Percentiles rank a stretch among this genome's conserved stretches.
These are phyloP conservation scores for Stylonectria norvegica DNA, from an alignment of 2,329 filamentous ascomycete genomes.

Conservation along the genomic window DNA sequence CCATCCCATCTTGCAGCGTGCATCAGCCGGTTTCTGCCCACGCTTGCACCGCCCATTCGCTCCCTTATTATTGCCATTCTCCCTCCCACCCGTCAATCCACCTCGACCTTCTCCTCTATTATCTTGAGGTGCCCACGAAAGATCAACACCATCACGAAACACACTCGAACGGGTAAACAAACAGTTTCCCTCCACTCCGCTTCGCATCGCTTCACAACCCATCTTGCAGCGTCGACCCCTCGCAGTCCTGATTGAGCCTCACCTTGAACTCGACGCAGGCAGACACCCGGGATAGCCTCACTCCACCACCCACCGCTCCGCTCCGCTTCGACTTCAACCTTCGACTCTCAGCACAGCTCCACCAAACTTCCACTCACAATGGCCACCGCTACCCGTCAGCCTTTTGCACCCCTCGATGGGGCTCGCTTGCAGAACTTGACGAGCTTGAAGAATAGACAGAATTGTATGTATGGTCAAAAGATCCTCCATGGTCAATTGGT, in stretches of 20 bases:
- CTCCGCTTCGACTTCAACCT: background rate
- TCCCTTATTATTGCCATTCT: background rate
- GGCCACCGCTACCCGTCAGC: conserved; percentile 61
- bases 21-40: background rate
- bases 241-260: background rate
- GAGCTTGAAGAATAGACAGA: conserved; percentile 75
- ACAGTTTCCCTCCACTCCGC: no score
- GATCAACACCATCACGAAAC: background rate
- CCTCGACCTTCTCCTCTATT: background rate
- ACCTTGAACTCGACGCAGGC: no score
- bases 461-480: conserved; percentile 59
- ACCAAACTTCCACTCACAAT: conserved; percentile 34
- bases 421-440: conserved; percentile 68
- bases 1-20: background rate
- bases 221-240: no score
- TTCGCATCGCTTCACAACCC: background rate
- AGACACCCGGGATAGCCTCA: no score
- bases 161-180: no score
- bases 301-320: background rate
- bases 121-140: background rate
- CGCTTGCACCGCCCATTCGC: background rate
- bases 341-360: background rate
- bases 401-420: conserved; percentile 70
- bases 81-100: background rate
- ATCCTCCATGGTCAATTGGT: no score